phyloP scores from a whole-genome alignment of 1,284 basidiomycete species.

The Hemileia vastatrix region DNA sequence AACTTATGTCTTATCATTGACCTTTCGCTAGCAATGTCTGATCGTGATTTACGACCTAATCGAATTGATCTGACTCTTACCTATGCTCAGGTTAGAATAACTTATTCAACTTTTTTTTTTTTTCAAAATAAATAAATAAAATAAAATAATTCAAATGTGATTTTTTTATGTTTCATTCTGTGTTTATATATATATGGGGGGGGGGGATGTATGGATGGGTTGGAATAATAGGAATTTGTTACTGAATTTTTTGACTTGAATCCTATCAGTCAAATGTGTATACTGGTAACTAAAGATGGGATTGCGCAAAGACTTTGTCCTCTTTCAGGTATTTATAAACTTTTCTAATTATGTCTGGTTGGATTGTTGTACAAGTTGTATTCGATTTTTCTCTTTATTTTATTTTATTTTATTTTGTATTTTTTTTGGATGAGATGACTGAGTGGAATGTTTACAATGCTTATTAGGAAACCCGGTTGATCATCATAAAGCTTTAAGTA shows the following conservation, averaged over 20 bases:
- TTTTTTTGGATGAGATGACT: neutral
- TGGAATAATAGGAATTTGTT: conserved; percentile 57
- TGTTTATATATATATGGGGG: too few relatives aligned
- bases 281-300: conserved; percentile 40
- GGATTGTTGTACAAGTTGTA: neutral
- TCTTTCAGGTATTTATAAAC: conserved; percentile 48
- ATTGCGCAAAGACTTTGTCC: conserved; percentile 38
- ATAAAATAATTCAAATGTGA: too few relatives aligned
- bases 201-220: neutral
- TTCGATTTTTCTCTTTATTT: neutral
- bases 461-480: conserved; percentile 81
- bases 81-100: conserved; percentile 59
- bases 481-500: conserved; percentile 70
- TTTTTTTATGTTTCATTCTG: too few relatives aligned
- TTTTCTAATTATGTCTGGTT: conserved; percentile 68
- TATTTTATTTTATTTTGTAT: neutral
- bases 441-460: neutral
- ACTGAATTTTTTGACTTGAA: conserved; percentile 99
- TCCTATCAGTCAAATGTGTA: conserved; percentile 69
- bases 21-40: conserved; percentile 80
- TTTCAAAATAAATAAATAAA: too few relatives aligned
- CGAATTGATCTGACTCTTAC: conserved; percentile 80
- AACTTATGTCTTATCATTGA: conserved; percentile 86
- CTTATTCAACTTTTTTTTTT: too few relatives aligned
- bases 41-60: conserved; percentile 88